Evolutionary conservation across 768 basidiomycete genomes (phyloP).

Genomic region (Pulveroboletus sp.): DNA sequence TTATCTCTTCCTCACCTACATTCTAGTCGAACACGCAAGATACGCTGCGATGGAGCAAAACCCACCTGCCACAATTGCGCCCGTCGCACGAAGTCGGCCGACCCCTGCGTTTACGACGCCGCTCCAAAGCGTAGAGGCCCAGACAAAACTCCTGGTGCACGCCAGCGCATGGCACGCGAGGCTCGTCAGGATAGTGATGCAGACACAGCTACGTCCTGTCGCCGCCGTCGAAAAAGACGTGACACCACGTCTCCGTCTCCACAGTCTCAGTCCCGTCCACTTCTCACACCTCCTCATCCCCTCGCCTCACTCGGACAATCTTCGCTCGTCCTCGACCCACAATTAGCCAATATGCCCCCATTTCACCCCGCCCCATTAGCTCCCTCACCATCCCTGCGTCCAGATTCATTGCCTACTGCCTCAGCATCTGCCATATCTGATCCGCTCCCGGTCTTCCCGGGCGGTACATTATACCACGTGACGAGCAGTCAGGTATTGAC

Average conservation of each 20-base stretch:
- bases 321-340: conserved; percentile 23
- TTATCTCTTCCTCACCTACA: conserved; percentile 2
- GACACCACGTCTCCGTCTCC: background rate
- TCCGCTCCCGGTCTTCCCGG: conserved; percentile 6
- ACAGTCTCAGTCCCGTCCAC: background rate
- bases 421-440: conserved; percentile 9
- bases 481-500: conserved; percentile 29
- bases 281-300: background rate
- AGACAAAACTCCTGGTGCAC: conserved; percentile 74
- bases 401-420: conserved; percentile 1
- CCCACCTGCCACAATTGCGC: conserved; percentile 72
- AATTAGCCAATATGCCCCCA: conserved; percentile 15
- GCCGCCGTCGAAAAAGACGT: conserved; percentile 19
- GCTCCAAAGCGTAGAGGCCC: conserved; percentile 77
- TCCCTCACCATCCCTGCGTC: background rate
- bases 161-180: conserved; percentile 54
- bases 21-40: conserved; percentile 67
- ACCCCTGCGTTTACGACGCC: conserved; percentile 62
- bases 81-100: conserved; percentile 41
- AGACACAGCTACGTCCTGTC: conserved; percentile 22
- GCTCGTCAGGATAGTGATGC: conserved; percentile 31
- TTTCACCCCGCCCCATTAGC: conserved; percentile 9
- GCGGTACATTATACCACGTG: conserved; percentile 10
- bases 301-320: conserved; percentile 5
- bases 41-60: conserved; percentile 78